Base-by-base conservation (phyloP, 208 protist genomes). In the Zelonia costaricensis region DNA sequence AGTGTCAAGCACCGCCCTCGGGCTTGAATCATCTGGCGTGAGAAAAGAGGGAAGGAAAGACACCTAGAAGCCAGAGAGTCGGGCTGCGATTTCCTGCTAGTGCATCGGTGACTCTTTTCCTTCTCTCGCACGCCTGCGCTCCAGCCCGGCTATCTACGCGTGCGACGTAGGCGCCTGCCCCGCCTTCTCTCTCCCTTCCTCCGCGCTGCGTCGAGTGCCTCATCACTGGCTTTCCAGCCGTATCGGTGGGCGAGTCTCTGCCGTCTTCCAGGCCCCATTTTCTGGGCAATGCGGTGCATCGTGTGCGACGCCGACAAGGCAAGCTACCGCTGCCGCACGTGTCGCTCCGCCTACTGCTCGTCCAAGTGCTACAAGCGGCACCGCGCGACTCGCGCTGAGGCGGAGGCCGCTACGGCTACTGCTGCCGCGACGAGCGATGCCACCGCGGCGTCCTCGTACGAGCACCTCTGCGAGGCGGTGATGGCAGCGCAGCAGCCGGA, bases 301-400 rank as follows among this genome's bases (percentile, higher is more conserved):
- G 67, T 88, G 2, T 93, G 86, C 38, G 56, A 67, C 3, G 43
- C 40, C 1, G 72, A 84, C 2, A 38, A 40, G 10, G 46, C 78
- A 4, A 42, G 45, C 30, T 91, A 89, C 57, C 78, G 76, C 16
- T 94, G 87, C 57, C 79, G 77, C n/a, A 40, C 42, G 7, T 94
- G 87, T 70, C 59, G 57, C 10, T 62, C 55, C 9, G 44, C 71
- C n/a, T 94, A 91, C 74, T 94, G 87, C 62, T 78, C 67, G 23
- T 59, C 75, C 8, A 31, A 55, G 23, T 94, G 83, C 60, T 81
- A 69, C 68, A 91, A 86, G 57, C 22, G 22, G 3, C 82, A 93
- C 52, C 76, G 77, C 40, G 31, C 43, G 53, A 12, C 49, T n/a
- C 46, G 49, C 25, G 63, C 62, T 10, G 62, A 69, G 28, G 47